Evolutionary conservation across 495 filamentous ascomycete species (phyloP).

Genomic region (Elasticomyces elasticus): DNA sequence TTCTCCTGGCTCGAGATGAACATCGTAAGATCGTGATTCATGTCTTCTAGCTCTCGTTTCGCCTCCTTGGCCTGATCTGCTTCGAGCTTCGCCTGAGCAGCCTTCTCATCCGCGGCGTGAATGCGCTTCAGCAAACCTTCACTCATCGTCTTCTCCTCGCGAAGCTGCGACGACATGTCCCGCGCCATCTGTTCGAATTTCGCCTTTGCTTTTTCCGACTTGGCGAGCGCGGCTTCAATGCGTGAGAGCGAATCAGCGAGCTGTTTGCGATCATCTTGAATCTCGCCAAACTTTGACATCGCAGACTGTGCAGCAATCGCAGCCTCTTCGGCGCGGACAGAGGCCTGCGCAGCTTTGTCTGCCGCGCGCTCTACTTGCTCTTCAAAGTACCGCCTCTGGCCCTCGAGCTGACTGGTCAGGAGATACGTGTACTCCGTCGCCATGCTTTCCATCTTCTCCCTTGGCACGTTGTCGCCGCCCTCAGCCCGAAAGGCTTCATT

Average conservation of each 20-base stretch:
- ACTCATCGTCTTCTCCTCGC: constrained; percentile 81
- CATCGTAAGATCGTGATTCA: constrained; percentile 83
- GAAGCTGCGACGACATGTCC: constrained; percentile 62
- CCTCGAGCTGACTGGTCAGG: constrained; percentile 81
- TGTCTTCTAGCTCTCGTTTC: constrained; percentile 60
- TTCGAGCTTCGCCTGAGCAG: constrained; percentile 30
- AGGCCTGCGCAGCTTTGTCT: constrained; percentile 75
- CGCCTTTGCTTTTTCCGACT: constrained; percentile 55
- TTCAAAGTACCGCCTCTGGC: constrained; percentile 87
- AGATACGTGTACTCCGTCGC: constrained; percentile 90
- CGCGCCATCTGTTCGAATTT: constrained; percentile 68
- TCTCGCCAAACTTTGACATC: constrained; percentile 39
- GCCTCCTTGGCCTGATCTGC: constrained; percentile 45
- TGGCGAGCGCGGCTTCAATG: constrained; percentile 60
- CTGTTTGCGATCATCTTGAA: constrained; percentile 47
- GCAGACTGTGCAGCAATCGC: constrained; percentile 43
- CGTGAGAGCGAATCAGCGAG: constrained; percentile 48
- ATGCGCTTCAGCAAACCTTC: constrained; percentile 69
- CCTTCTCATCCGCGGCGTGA: constrained; percentile 45
- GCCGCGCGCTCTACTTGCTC: constrained; percentile 83
- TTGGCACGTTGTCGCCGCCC: constrained; percentile 64
- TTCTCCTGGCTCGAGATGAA: constrained; percentile 79
- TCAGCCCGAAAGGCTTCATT: constrained; percentile 26
- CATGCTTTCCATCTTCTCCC: constrained; percentile 86
- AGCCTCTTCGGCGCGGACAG: constrained; percentile 54